Evolutionary conservation across 2,329 filamentous ascomycete species (phyloP).

Genomic region (Verticillium dahliae): DNA sequence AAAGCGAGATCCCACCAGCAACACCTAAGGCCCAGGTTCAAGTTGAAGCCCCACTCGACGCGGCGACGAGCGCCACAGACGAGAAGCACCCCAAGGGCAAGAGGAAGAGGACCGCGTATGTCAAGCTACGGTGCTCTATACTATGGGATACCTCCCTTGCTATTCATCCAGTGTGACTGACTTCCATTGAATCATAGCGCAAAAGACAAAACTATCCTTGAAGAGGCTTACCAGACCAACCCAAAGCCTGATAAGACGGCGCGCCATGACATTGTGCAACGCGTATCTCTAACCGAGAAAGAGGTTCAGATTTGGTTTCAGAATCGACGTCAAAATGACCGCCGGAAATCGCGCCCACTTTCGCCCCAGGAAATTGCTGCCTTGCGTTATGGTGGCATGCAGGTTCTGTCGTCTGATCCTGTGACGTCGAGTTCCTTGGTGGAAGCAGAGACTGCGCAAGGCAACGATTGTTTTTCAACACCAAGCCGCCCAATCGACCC

Average conservation of each 20-base stretch:
- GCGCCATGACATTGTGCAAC: conserved; percentile 75
- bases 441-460: not conserved
- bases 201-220: conserved; percentile 83
- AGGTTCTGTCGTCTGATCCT: conserved; percentile 42
- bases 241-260: conserved; percentile 88
- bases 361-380: conserved; percentile 68
- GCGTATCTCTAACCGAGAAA: conserved; percentile 86
- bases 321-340: conserved; percentile 87
- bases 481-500: not conserved
- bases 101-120: conserved; percentile 59
- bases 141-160: not conserved
- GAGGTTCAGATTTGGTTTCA: conserved; percentile 99
- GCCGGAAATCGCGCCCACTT: conserved; percentile 79
- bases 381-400: conserved; percentile 48
- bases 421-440: conserved; percentile 17
- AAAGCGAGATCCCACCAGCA: not conserved
- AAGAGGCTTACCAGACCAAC: conserved; percentile 77
- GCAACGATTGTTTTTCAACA: not conserved
- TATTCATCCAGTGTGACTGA: not conserved
- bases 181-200: conserved; percentile 44
- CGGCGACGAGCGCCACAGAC: not conserved
- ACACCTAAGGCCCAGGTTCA: not conserved
- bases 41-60: not conserved
- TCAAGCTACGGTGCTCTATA: conserved; percentile 7
- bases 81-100: conserved; percentile 51